A percentile compares a stretch with the other conserved stretches of the same genome.
Conservation (phyloP, 306 rosid species). For the Cucurbita pepo region DNA sequence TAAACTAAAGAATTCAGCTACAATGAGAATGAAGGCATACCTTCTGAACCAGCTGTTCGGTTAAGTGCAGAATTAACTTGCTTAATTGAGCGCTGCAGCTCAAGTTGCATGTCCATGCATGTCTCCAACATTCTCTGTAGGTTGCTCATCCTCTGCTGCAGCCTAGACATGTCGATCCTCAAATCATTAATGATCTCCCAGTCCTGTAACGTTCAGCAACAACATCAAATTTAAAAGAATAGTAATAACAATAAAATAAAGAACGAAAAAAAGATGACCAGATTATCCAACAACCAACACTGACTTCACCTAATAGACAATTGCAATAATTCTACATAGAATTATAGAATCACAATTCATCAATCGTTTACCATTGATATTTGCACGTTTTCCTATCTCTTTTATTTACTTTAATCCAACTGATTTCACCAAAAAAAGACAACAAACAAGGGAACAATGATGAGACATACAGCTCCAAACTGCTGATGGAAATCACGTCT, state of each 20-base stretch:
- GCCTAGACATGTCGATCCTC: conserved; percentile 94
- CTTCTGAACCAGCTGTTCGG: conserved; percentile 51
- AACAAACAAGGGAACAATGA: not conserved
- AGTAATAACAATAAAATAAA: no score
- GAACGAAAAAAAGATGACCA: not conserved
- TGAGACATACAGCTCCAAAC: conserved; percentile 45
- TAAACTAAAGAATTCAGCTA: not conserved
- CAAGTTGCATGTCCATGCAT: conserved; percentile 99
- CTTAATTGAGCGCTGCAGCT: conserved; percentile 86
- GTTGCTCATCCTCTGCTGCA: conserved; percentile 86
- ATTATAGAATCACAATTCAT: not conserved
- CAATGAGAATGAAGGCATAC: conserved; percentile 18
- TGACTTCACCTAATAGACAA: not conserved
- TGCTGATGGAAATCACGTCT: conserved; percentile 56
- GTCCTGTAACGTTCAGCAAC: conserved; percentile 30
- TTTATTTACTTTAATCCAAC: not conserved
- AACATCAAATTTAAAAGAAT: not conserved
- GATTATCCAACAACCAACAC: no score
- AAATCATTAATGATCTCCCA: conserved; percentile 76
- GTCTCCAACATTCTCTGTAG: conserved; percentile 88
- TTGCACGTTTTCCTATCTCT: not conserved
- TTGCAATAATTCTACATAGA: not conserved
- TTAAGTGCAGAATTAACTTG: conserved; percentile 92
- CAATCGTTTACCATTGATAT: not conserved
- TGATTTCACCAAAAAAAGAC: not conserved